These are phyloP conservation scores for Kodamaea anthophila DNA, from an alignment of 1,139 yeast species.

Conservation along the genomic window DNA sequence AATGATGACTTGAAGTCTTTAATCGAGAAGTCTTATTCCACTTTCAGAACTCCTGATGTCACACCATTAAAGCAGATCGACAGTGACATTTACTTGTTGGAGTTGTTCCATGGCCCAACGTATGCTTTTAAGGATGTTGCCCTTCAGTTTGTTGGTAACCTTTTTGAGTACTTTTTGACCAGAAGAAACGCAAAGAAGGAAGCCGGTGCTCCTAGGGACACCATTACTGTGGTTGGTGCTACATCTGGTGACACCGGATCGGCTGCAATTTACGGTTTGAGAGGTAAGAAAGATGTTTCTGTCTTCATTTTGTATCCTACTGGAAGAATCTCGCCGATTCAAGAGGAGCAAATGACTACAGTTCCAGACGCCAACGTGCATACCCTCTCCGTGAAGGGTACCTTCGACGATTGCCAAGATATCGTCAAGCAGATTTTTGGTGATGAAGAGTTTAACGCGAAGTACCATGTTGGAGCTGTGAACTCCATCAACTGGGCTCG, in stretches of 20 bases:
- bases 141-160: slow-evolving; percentile 91
- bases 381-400: slow-evolving; percentile 89
- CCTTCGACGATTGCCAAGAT: slow-evolving; percentile 97
- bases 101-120: slow-evolving; percentile 97
- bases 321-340: slow-evolving; percentile 95
- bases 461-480: slow-evolving; percentile 94
- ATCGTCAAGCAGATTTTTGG: slow-evolving; percentile 90
- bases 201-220: slow-evolving; percentile 57
- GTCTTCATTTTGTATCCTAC: slow-evolving; percentile 95
- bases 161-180: slow-evolving; percentile 83
- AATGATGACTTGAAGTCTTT: slow-evolving; percentile 57
- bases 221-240: slow-evolving; percentile 95
- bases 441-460: slow-evolving; percentile 77
- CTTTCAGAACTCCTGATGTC: slow-evolving; percentile 79
- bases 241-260: slow-evolving; percentile 99
- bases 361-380: slow-evolving; percentile 93
- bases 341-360: slow-evolving; percentile 98
- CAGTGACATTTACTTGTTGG: slow-evolving; percentile 65
- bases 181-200: slow-evolving; percentile 67
- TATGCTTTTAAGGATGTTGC: slow-evolving; percentile 99
- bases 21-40: slow-evolving; percentile 70
- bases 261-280: slow-evolving; percentile 95
- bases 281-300: slow-evolving; percentile 94
- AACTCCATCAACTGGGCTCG: slow-evolving; percentile 99
- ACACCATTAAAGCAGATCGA: slow-evolving; percentile 72